A percentile compares a stretch with the other conserved stretches of the same genome.
Evolutionary conservation across 352 stramenopile species (phyloP).

Genomic region (Globisporangium irregulare): DNA sequence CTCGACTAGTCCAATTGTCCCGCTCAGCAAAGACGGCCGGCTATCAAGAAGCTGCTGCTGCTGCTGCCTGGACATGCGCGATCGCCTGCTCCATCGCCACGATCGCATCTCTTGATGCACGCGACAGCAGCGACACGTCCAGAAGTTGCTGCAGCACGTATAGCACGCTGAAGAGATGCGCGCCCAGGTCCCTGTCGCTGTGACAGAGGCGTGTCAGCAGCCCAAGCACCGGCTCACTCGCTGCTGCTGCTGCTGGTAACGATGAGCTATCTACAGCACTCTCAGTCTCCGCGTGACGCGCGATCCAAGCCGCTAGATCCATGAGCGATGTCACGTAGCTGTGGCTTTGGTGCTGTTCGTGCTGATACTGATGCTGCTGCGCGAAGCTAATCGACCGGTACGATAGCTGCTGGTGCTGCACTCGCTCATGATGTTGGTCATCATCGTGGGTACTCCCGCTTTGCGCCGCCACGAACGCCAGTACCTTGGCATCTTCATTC

Average conservation of each 20-base stretch:
- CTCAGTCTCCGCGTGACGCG: background rate
- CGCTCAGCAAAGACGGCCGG: too few species aligned
- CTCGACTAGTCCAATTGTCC: background rate
- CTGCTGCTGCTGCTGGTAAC: background rate
- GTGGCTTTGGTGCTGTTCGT: background rate
- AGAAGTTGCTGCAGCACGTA: conserved; percentile 37
- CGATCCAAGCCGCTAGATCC: conserved; percentile 14
- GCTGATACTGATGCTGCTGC: conserved; percentile 17
- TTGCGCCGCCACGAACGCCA: background rate
- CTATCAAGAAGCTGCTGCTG: background rate
- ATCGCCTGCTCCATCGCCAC: conserved; percentile 24
- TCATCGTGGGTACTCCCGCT: background rate
- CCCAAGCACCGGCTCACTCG: background rate
- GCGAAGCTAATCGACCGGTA: conserved; percentile 12
- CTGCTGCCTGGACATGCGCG: conserved; percentile 15
- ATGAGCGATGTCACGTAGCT: conserved; percentile 9
- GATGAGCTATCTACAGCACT: background rate
- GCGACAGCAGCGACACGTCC: conserved; percentile 24
- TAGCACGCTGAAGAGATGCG: conserved; percentile 30
- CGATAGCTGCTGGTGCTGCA: conserved; percentile 19
- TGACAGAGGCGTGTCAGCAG: background rate
- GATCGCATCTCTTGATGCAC: conserved; percentile 18
- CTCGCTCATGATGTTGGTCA: background rate
- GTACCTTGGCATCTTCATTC: conserved; percentile 23
- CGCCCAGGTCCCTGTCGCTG: conserved; percentile 14